A percentile compares a stretch with the other conserved stretches of the same genome.
These are phyloP conservation scores for Lepidium sativum DNA, from an alignment of 345 rosid genomes.

Conservation along the genomic window DNA sequence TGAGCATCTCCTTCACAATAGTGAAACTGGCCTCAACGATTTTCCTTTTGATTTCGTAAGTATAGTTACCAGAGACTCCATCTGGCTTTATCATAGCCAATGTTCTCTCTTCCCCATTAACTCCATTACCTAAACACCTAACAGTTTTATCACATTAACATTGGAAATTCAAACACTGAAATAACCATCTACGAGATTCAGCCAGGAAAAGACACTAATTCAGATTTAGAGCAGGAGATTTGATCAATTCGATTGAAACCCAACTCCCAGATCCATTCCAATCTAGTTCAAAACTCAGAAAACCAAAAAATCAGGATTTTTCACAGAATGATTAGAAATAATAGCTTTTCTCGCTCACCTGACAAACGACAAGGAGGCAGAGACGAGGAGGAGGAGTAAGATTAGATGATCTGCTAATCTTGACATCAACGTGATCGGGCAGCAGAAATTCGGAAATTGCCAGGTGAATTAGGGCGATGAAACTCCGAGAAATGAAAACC, in stretches of 20 bases:
- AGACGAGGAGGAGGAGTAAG: not conserved
- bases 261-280: not conserved
- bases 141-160: conserved; percentile 2
- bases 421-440: conserved; percentile 13
- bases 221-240: not conserved
- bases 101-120: conserved; percentile 41
- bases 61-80: conserved; percentile 58
- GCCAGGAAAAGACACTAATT: not conserved
- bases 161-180: not conserved
- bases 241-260: not conserved
- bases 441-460: not conserved
- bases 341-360: conserved; percentile 16
- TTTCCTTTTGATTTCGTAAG: conserved; percentile 40
- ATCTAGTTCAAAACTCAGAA: not conserved
- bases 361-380: conserved; percentile 1
- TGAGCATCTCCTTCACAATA: conserved; percentile 40
- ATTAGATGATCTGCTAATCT: not conserved
- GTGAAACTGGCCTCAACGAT: conserved; percentile 46
- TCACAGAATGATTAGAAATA: not conserved
- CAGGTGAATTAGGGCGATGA: not conserved
- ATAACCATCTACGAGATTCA: not conserved
- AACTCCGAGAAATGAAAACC: not conserved
- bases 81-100: conserved; percentile 81
- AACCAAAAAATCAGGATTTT: not conserved
- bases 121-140: conserved; percentile 37